phyloP scores from a whole-genome alignment of 768 basidiomycete genomes.

The Cantharellus anzutake region DNA sequence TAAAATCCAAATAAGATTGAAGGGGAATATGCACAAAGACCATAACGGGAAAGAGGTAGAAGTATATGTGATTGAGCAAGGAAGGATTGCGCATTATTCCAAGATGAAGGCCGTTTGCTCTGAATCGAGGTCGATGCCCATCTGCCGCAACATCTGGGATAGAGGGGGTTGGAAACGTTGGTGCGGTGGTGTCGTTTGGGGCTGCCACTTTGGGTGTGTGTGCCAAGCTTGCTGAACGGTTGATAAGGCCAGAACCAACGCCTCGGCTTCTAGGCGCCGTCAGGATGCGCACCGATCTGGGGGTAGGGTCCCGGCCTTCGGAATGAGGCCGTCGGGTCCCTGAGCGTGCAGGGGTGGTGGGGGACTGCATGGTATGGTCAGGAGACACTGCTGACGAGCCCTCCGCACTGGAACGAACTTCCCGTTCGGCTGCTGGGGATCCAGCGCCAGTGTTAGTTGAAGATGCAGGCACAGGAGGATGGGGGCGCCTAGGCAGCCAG shows the following conservation, averaged over 20 bases:
- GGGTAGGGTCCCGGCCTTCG: slow-evolving; percentile 59
- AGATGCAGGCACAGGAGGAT: slow-evolving; percentile 42
- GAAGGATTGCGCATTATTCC: slow-evolving; percentile 47
- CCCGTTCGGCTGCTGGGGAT: neutral
- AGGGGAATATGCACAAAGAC: slow-evolving; percentile 42
- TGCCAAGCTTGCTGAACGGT: slow-evolving; percentile 12
- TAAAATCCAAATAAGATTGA: slow-evolving; percentile 80
- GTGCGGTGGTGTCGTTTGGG: slow-evolving; percentile 21
- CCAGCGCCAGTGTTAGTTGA: neutral
- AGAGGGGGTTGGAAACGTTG: slow-evolving; percentile 18
- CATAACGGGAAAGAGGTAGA: slow-evolving; percentile 49
- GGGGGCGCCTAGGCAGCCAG: slow-evolving; percentile 67
- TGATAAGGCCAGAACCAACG: slow-evolving; percentile 20
- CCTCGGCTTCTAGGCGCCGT: slow-evolving; percentile 34
- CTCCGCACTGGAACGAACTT: slow-evolving; percentile 1
- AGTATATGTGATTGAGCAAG: slow-evolving; percentile 25
- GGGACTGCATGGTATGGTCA: neutral
- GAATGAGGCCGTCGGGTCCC: slow-evolving; percentile 16
- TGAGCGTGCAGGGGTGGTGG: neutral
- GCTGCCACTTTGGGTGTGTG: neutral
- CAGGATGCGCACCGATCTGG: slow-evolving; percentile 67
- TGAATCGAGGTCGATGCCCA: slow-evolving; percentile 33
- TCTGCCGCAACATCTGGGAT: neutral
- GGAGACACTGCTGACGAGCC: neutral
- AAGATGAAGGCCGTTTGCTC: slow-evolving; percentile 44